Base-by-base conservation (phyloP, 2,329 filamentous ascomycete species). In the Aschersonia sp. region DNA sequence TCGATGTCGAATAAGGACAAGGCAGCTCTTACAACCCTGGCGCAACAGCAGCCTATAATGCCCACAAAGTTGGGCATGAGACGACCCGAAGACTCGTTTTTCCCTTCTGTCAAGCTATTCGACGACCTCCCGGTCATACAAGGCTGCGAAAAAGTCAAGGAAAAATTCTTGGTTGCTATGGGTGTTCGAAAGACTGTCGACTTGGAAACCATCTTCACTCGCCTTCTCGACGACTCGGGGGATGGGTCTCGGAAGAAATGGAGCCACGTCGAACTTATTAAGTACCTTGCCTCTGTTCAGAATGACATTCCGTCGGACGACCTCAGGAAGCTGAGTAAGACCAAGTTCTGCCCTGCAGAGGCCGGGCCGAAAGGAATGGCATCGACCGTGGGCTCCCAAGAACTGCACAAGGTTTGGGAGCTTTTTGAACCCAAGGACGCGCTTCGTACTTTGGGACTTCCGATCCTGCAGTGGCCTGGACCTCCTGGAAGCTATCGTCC, bases 101-200 rank as follows among this genome's bases (percentile, higher is more conserved):
- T 98, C 59, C 80, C 86, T 2, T 84, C 80, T n/a, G 92, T 98
- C 40, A 92, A 88, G 61, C 71, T 98, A 0, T 98, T 98, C 58
- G 89, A 96, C 52, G 92, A 98, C 60, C 71, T 98, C 12, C 89
- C 92, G 0, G 82, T 84, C 9, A 80, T 97, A 2, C 78, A 82
- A 53, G 80, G 78, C 9, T 80, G 89, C 43, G 80, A 83, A 41
- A 78, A 81, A 32, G 77, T 96, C 9, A 97, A 96, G 61, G 91
- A 97, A 44, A 96, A 94, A 61, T 86, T 98, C 52, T 66, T 98
- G 43, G 68, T 76, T 3, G 78, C 85, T 2, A 71, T 98, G 32
- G 91, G 92, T 3, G 89, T 98, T 30, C 50, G 92, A 50, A 97
- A 97, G 68, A 98, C 92, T 0, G 82, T 98, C 28, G 92, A 98